Conservation (phyloP, 306 rosid species). For the Trichosanthes truncata region DNA sequence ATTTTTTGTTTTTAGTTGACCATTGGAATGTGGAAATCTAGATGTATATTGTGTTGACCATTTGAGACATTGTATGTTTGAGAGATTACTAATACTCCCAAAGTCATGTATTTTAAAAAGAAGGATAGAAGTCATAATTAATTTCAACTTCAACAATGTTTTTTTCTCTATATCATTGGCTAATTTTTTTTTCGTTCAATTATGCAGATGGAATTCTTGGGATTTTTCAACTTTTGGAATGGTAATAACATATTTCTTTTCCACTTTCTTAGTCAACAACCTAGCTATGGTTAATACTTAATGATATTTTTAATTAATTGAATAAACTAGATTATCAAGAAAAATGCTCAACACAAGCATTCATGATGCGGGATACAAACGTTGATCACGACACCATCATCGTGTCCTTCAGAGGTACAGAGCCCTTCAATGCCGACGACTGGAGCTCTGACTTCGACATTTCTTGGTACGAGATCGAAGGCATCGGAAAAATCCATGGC, state of each 20-base stretch:
- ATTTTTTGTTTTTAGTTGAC: no score
- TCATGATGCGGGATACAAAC: constrained; percentile 38
- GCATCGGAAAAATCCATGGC: constrained; percentile 49
- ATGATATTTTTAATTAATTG: neutral
- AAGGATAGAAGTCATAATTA: no score
- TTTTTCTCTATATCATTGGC: no score
- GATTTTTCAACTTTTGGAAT: constrained; percentile 28
- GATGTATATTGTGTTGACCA: no score
- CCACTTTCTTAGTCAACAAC: no score
- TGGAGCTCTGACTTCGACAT: constrained; percentile 59
- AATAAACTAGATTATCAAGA: neutral
- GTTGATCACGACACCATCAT: constrained; percentile 38
- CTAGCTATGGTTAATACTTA: no score
- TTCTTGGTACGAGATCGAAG: constrained; percentile 53
- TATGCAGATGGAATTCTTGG: constrained; percentile 26
- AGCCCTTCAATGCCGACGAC: constrained; percentile 46
- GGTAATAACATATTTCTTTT: constrained; percentile 1
- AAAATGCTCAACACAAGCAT: constrained; percentile 38
- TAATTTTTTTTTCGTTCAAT: neutral
- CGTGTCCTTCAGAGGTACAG: constrained; percentile 72
- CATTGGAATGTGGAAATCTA: no score
- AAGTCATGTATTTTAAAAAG: no score
- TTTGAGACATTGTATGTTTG: no score
- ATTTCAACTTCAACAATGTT: no score
- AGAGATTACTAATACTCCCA: no score